Conservation (phyloP, 2,329 filamentous ascomycete genomes). For the Didymosphaeria variabile region DNA sequence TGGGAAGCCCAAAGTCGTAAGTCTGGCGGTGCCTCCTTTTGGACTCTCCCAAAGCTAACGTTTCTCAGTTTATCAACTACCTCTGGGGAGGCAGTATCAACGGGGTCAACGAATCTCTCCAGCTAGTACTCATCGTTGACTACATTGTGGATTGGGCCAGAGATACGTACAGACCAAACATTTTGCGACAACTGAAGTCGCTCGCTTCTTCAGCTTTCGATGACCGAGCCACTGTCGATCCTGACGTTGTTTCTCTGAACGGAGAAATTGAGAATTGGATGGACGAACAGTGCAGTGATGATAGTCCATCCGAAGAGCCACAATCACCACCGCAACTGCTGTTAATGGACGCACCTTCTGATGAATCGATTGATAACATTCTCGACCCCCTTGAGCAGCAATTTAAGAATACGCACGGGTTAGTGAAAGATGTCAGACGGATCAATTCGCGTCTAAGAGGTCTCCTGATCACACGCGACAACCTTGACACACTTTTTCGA, state of each 20-base stretch:
- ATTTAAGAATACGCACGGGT: constrained; percentile 8
- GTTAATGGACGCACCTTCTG: not conserved
- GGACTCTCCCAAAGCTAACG: not conserved
- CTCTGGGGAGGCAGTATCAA: constrained; percentile 31
- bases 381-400: constrained; percentile 3
- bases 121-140: constrained; percentile 32
- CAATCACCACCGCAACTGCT: not conserved
- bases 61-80: constrained; percentile 15
- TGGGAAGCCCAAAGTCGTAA: constrained; percentile 16
- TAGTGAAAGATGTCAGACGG: constrained; percentile 15
- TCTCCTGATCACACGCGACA: constrained; percentile 17
- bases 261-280: constrained; percentile 18
- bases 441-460: constrained; percentile 18
- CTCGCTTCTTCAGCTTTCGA: constrained; percentile 10
- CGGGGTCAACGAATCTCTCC: constrained; percentile 24
- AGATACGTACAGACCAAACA: constrained; percentile 27
- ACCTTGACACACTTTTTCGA: constrained; percentile 15
- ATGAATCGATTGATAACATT: not conserved
- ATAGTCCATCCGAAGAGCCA: not conserved
- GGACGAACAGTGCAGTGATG: constrained; percentile 10
- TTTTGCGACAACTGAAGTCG: constrained; percentile 25
- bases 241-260: constrained; percentile 19
- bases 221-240: constrained; percentile 11
- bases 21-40: not conserved
- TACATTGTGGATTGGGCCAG: constrained; percentile 35